phyloP scores from a whole-genome alignment of 495 filamentous ascomycete genomes.

The Penicillium argentinense region DNA sequence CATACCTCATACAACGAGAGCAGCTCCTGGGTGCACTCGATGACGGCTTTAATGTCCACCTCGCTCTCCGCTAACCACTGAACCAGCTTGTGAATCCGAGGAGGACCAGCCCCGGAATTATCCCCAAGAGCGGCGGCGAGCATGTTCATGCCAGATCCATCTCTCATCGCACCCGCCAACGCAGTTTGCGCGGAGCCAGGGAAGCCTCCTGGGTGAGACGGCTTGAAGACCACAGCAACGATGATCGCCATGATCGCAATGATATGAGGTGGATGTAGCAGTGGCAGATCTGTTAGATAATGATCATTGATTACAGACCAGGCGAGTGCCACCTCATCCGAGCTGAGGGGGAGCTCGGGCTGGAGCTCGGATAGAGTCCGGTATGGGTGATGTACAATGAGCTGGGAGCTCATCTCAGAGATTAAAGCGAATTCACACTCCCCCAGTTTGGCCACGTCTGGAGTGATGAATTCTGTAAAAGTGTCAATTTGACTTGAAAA shows the following conservation, averaged over 20 bases:
- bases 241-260: slow-evolving; percentile 90
- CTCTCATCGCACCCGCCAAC: slow-evolving; percentile 40
- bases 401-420: slow-evolving; percentile 88
- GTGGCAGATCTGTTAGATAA: slow-evolving; percentile 89
- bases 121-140: slow-evolving; percentile 40
- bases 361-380: slow-evolving; percentile 78
- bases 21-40: slow-evolving; percentile 93
- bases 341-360: slow-evolving; percentile 63
- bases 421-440: slow-evolving; percentile 97
- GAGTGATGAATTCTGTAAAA: slow-evolving; percentile 68
- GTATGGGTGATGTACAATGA: slow-evolving; percentile 98
- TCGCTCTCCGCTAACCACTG: slow-evolving; percentile 90
- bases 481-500: too few species aligned
- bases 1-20: slow-evolving; percentile 93
- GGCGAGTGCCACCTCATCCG: slow-evolving; percentile 76
- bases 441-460: slow-evolving; percentile 83
- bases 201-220: slow-evolving; percentile 45
- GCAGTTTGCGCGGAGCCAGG: slow-evolving; percentile 41
- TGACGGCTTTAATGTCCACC: slow-evolving; percentile 86
- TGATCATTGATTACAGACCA: slow-evolving; percentile 94
- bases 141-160: slow-evolving; percentile 41
- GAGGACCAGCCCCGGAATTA: slow-evolving; percentile 33
- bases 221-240: slow-evolving; percentile 74
- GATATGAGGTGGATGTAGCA: slow-evolving; percentile 84
- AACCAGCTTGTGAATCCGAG: slow-evolving; percentile 67